Percentiles rank a stretch among this genome's conserved stretches.
phyloP scores from a whole-genome alignment of 345 rosid species.

The Citrus trifoliata region DNA sequence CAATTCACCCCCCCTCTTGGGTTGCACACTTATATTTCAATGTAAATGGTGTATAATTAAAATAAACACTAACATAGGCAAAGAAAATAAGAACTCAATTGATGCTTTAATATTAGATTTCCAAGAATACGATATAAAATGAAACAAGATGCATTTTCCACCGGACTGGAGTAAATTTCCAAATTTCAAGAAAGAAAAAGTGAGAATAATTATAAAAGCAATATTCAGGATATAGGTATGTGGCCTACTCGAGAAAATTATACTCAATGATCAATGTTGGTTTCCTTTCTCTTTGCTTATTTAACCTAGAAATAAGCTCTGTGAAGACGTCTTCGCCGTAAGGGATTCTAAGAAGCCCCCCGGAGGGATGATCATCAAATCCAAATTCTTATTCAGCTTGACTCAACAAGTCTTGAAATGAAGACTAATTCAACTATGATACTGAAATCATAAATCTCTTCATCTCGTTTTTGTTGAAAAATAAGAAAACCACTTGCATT shows the following conservation, averaged over 20 bases:
- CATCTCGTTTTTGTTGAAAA: neutral
- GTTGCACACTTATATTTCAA: too few relatives aligned
- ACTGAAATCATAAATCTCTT: neutral
- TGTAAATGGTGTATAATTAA: neutral
- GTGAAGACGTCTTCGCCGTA: constrained; percentile 24
- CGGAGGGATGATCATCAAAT: neutral
- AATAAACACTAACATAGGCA: neutral
- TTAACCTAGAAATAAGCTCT: constrained; percentile 32
- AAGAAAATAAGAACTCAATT: neutral
- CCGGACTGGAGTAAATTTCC: neutral
- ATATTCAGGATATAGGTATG: neutral
- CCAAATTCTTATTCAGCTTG: neutral
- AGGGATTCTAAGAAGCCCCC: neutral
- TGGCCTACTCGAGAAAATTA: neutral
- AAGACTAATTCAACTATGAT: neutral
- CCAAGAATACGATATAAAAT: neutral
- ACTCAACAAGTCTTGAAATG: neutral
- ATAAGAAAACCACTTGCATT: too few relatives aligned
- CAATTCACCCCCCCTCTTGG: too few relatives aligned
- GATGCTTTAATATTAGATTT: neutral
- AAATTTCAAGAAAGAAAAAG: neutral
- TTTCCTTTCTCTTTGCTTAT: neutral
- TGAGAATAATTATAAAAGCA: neutral
- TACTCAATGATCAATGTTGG: neutral
- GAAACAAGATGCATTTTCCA: constrained; percentile 14